Percentiles rank a stretch among this genome's conserved stretches.
Conservation (phyloP, 805 yeast species). For the Myxozyma melibiosi region DNA sequence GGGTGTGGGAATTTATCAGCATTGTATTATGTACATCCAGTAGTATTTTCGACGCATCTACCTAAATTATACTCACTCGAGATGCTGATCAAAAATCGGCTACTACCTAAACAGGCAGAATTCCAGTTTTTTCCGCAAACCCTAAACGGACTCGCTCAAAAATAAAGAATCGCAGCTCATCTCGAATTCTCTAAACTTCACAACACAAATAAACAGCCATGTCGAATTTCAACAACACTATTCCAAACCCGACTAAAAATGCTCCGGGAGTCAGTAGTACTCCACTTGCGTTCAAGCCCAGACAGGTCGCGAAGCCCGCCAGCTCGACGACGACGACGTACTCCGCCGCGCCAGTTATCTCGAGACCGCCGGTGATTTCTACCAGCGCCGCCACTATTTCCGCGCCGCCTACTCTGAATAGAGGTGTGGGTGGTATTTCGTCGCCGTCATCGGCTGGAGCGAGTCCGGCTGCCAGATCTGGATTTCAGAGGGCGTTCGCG, state of each 20-base stretch:
- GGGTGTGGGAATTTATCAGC: background rate
- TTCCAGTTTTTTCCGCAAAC: no score
- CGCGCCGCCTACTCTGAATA: background rate
- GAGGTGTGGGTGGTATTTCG: no score
- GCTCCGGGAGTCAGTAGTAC: slow-evolving; percentile 1
- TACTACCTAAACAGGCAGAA: no score
- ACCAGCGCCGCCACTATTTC: background rate
- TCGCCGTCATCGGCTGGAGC: background rate
- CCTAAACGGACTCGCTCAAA: no score
- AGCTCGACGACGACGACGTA: slow-evolving; percentile 5
- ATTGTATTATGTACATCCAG: background rate
- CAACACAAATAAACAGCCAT: background rate
- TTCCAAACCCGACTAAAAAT: slow-evolving; percentile 2
- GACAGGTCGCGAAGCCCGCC: slow-evolving; percentile 1
- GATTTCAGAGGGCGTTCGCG: slow-evolving; percentile 1
- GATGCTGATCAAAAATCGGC: no score
- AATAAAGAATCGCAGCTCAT: no score
- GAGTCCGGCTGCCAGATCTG: background rate
- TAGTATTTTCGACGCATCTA: no score
- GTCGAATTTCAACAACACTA: slow-evolving; percentile 2
- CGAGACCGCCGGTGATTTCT: background rate
- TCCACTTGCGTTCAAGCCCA: slow-evolving; percentile 5
- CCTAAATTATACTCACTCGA: no score
- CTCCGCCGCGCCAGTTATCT: slow-evolving; percentile 8
- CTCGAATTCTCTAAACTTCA: no score